A percentile compares a stretch with the other conserved stretches of the same genome.
phyloP scores from a whole-genome alignment of 1,139 yeast genomes.

The Zygosaccharomyces sapae region DNA sequence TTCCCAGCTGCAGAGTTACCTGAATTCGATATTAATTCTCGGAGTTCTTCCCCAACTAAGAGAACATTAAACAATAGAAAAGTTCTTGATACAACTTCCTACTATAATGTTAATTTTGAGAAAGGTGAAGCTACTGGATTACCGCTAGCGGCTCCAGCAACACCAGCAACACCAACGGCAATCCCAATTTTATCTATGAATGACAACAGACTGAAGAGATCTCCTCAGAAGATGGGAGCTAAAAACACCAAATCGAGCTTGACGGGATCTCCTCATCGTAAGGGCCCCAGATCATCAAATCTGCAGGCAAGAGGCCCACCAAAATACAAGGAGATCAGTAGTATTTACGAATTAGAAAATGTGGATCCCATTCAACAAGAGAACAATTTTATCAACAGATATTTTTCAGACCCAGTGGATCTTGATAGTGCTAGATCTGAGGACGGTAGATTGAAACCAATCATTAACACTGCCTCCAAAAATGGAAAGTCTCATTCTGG shows the following conservation, averaged over 20 bases:
- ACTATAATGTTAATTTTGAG: constrained; percentile 1
- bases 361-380: constrained; percentile 5
- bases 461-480: constrained; percentile 15
- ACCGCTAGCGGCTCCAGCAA: constrained; percentile 1
- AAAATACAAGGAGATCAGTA: constrained; percentile 12
- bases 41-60: constrained; percentile 15
- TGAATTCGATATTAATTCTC: constrained; percentile 10
- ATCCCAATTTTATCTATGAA: not conserved
- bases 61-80: constrained; percentile 15
- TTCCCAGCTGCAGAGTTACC: constrained; percentile 9
- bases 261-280: constrained; percentile 5
- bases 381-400: constrained; percentile 9
- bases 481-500: constrained; percentile 1
- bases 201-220: not conserved
- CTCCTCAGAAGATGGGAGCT: constrained; percentile 3
- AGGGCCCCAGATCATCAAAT: constrained; percentile 4
- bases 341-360: constrained; percentile 5
- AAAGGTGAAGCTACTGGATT: constrained; percentile 4
- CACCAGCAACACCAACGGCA: not conserved
- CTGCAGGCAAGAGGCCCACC: constrained; percentile 3
- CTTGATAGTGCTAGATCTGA: constrained; percentile 7
- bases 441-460: constrained; percentile 16
- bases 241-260: not conserved
- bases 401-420: constrained; percentile 13
- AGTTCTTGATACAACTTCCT: constrained; percentile 1